Evolutionary conservation across 23 red algal species (phyloP).

Genomic region (Gracilaria caudata): DNA sequence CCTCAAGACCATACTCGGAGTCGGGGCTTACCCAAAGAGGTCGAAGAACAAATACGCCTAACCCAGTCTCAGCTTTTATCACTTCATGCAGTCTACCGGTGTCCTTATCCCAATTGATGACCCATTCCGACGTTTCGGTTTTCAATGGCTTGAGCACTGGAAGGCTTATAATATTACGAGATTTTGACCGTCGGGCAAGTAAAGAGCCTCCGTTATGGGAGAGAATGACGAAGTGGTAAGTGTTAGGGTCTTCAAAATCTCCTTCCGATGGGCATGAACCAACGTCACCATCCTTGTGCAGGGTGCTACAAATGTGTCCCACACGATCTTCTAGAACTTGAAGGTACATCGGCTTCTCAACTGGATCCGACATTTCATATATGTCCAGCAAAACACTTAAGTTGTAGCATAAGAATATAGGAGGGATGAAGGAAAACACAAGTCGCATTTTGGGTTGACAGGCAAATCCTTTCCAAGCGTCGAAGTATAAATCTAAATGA

Average conservation of each 20-base stretch:
- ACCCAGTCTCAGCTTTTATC: neutral
- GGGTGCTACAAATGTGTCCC: slow-evolving; percentile 1
- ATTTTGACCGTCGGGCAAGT: slow-evolving; percentile 3
- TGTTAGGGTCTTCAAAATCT: slow-evolving; percentile 14
- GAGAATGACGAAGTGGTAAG: slow-evolving; percentile 30
- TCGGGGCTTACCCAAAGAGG: slow-evolving; percentile 16
- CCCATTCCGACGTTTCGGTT: slow-evolving; percentile 6
- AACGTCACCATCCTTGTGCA: slow-evolving; percentile 1
- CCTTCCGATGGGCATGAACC: slow-evolving; percentile 6
- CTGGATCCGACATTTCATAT: slow-evolving; percentile 21
- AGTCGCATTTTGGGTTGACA: slow-evolving; percentile 5
- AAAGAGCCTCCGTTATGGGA: neutral
- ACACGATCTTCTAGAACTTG: slow-evolving; percentile 24
- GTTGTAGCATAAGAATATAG: slow-evolving; percentile 30
- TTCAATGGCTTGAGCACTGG: neutral
- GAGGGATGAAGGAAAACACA: neutral
- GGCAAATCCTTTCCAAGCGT: slow-evolving; percentile 15
- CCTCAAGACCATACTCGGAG: neutral
- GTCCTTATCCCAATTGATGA: slow-evolving; percentile 11
- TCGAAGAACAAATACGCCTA: slow-evolving; percentile 15
- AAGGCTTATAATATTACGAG: neutral
- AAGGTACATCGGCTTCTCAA: neutral
- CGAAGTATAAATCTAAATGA: neutral
- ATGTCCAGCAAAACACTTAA: slow-evolving; percentile 22
- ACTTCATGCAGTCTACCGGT: slow-evolving; percentile 3